Conservation (phyloP, 805 yeast species). For the Jamesozyma lodderae region DNA sequence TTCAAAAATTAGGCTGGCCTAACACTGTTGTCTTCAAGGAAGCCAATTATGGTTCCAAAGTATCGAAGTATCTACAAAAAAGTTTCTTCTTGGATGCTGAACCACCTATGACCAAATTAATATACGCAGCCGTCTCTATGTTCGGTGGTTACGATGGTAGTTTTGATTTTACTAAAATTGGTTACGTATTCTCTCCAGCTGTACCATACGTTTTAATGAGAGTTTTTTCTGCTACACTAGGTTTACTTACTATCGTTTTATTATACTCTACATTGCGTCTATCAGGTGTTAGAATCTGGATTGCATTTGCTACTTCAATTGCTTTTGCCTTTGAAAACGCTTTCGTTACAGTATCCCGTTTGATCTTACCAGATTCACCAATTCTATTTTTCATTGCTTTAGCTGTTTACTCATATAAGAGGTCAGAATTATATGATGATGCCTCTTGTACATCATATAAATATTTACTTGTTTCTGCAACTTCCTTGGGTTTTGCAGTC, state of each 20-base stretch:
- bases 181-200: conserved; percentile 46
- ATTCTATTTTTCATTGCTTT: conserved; percentile 68
- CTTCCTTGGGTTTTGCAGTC: conserved; percentile 60
- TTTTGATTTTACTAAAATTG: conserved; percentile 57
- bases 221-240: conserved; percentile 56
- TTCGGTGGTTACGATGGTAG: conserved; percentile 64
- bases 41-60: conserved; percentile 88
- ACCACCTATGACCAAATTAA: conserved; percentile 70
- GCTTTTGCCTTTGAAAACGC: conserved; percentile 59
- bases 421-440: conserved; percentile 56
- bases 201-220: conserved; percentile 63
- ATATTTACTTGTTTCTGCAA: conserved; percentile 49
- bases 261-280: conserved; percentile 60
- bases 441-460: conserved; percentile 49
- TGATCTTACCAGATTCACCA: conserved; percentile 67
- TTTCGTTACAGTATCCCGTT: conserved; percentile 58
- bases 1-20: conserved; percentile 55
- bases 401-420: conserved; percentile 54
- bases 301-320: conserved; percentile 48
- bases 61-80: conserved; percentile 64
- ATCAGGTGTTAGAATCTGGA: conserved; percentile 62
- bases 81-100: conserved; percentile 61
- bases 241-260: conserved; percentile 57
- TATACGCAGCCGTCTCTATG: conserved; percentile 59
- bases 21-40: conserved; percentile 83